Evolutionary conservation across 2,329 filamentous ascomycete genomes (phyloP).

Genomic region (Colletotrichum sp.): DNA sequence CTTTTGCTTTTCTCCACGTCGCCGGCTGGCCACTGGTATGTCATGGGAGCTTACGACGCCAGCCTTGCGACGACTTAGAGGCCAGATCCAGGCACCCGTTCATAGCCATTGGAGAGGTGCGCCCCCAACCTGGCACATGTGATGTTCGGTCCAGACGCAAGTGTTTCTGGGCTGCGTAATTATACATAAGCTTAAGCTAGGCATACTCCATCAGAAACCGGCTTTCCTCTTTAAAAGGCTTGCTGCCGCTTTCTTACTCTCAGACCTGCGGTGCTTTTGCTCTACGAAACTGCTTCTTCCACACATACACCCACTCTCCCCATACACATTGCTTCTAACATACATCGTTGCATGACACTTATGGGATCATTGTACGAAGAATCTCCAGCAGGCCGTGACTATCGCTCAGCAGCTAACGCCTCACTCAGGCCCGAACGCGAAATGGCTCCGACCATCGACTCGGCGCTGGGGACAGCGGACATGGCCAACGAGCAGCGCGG

Average conservation of each 20-base stretch:
- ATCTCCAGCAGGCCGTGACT: slow-evolving; percentile 12
- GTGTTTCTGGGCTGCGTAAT: slow-evolving; percentile 9
- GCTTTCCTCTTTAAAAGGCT: not conserved
- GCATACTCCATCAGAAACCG: not conserved
- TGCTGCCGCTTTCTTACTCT: not conserved
- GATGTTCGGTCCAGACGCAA: slow-evolving; percentile 2
- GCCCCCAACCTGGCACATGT: slow-evolving; percentile 7
- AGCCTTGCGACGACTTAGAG: slow-evolving; percentile 17
- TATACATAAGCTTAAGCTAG: slow-evolving; percentile 14
- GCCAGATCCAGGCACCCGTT: slow-evolving; percentile 20
- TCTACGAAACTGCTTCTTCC: not conserved
- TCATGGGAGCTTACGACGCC: slow-evolving; percentile 19
- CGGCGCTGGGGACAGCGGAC: slow-evolving; percentile 53
- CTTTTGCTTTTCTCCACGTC: slow-evolving; percentile 11
- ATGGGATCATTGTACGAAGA: slow-evolving; percentile 22
- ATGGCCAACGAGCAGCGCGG: slow-evolving; percentile 60
- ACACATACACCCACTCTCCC: not conserved
- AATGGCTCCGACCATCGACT: slow-evolving; percentile 49
- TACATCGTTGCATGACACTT: not conserved
- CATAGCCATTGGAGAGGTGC: not conserved
- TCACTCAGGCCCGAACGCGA: slow-evolving; percentile 15
- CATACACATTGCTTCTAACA: not conserved
- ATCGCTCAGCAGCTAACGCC: slow-evolving; percentile 10
- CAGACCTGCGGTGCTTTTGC: not conserved
- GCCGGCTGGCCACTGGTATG: not conserved